These are phyloP conservation scores for Tylopilus sp. DNA, from an alignment of 768 basidiomycete genomes.

Conservation along the genomic window DNA sequence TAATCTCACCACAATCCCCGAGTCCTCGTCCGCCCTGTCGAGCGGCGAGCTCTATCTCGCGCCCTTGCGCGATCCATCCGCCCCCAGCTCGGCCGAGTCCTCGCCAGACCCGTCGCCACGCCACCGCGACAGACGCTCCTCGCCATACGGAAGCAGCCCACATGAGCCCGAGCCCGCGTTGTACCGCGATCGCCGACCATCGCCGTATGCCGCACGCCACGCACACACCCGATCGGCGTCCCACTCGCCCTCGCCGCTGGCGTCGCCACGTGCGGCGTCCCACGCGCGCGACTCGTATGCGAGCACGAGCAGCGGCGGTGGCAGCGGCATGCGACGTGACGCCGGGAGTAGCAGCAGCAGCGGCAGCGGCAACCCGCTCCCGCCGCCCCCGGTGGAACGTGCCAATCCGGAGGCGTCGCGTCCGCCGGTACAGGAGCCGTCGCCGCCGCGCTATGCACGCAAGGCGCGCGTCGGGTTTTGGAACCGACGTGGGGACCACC, in stretches of 20 bases:
- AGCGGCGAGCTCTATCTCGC: slow-evolving; percentile 27
- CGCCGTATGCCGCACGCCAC: slow-evolving; percentile 19
- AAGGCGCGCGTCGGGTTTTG: slow-evolving; percentile 58
- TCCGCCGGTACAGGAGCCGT: slow-evolving; percentile 26
- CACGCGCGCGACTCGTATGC: slow-evolving; percentile 11
- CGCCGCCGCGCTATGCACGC: slow-evolving; percentile 28
- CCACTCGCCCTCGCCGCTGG: slow-evolving; percentile 4
- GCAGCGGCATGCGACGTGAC: slow-evolving; percentile 11
- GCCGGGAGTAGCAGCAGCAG: too few relatives aligned
- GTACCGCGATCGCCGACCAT: slow-evolving; percentile 24
- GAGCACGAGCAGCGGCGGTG: not conserved
- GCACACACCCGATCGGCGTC: not conserved
- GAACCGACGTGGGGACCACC: slow-evolving; percentile 75
- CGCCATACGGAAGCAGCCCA: slow-evolving; percentile 17
- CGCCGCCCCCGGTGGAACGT: slow-evolving; percentile 28
- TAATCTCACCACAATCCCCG: slow-evolving; percentile 28
- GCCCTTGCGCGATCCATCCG: slow-evolving; percentile 18
- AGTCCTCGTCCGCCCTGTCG: slow-evolving; percentile 17
- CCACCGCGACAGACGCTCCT: slow-evolving; percentile 21
- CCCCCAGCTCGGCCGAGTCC: slow-evolving; percentile 17
- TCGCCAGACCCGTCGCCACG: slow-evolving; percentile 29
- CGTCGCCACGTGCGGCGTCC: slow-evolving; percentile 8
- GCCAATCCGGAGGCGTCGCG: slow-evolving; percentile 21
- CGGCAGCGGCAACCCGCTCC: slow-evolving; percentile 23
- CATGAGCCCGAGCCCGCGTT: slow-evolving; percentile 25